These are phyloP conservation scores for Ascochyta viciae-villosae DNA, from an alignment of 2,329 filamentous ascomycete species.

Conservation along the genomic window DNA sequence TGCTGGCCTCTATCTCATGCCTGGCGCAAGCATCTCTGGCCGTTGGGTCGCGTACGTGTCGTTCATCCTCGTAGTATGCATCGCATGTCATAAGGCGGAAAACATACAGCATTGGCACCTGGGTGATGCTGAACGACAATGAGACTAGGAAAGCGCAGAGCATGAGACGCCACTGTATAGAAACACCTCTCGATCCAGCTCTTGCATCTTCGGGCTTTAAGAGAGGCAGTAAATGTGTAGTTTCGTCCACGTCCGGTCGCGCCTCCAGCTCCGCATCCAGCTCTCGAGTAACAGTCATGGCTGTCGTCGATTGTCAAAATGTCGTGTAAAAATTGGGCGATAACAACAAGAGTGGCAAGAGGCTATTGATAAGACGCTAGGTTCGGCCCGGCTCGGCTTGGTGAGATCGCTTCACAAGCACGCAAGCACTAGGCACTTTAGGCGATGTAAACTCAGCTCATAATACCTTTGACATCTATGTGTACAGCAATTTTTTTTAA, in stretches of 20 bases:
- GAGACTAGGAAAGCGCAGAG: conserved; percentile 68
- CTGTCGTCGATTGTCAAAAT: neutral
- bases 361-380: too few relatives aligned
- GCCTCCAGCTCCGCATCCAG: too few relatives aligned
- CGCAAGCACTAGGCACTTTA: too few relatives aligned
- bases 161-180: conserved; percentile 56
- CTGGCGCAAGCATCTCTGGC: conserved; percentile 63
- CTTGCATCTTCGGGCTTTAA: conserved; percentile 21
- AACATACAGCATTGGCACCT: conserved; percentile 65
- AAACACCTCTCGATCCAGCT: conserved; percentile 4
- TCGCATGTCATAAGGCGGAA: conserved; percentile 77
- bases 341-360: too few relatives aligned
- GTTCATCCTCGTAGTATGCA: conserved; percentile 65
- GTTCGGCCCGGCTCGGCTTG: too few relatives aligned
- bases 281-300: neutral
- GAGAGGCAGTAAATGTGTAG: conserved; percentile 25
- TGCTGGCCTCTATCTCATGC: conserved; percentile 69
- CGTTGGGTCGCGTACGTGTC: conserved; percentile 56
- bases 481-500: too few relatives aligned
- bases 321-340: too few relatives aligned
- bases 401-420: too few relatives aligned
- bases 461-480: too few relatives aligned
- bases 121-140: conserved; percentile 58
- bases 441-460: too few relatives aligned
- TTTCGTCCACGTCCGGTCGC: conserved; percentile 14